A percentile compares a stretch with the other conserved stretches of the same genome.
Conservation (phyloP, 1,284 basidiomycete genomes). For the Coniferiporia weirii region DNA sequence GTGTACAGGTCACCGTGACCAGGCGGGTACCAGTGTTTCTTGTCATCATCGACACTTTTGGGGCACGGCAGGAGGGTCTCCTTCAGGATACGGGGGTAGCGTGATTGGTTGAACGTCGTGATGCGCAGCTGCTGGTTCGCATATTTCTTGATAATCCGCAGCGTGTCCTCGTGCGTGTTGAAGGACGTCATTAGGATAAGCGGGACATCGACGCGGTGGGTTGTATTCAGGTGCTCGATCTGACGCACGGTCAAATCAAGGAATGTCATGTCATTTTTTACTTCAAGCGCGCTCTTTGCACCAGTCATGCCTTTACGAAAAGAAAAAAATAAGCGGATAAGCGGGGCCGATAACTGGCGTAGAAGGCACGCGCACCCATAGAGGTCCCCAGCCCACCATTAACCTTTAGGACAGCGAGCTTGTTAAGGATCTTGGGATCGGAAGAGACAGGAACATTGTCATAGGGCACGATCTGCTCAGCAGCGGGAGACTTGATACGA, state of each 20-base stretch:
- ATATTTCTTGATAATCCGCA: constrained; percentile 99
- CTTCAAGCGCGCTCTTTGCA: constrained; percentile 86
- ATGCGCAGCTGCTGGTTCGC: constrained; percentile 96
- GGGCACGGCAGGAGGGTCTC: constrained; percentile 92
- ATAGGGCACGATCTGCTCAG: constrained; percentile 91
- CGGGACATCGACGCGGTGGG: constrained; percentile 76
- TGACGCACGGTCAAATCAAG: constrained; percentile 94
- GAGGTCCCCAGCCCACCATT: constrained; percentile 98
- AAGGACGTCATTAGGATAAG: constrained; percentile 99
- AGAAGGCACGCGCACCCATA: constrained; percentile 62
- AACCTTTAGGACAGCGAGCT: constrained; percentile 98
- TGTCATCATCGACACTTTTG: constrained; percentile 82
- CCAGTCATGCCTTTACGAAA: constrained; percentile 74
- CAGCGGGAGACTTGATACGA: constrained; percentile 90
- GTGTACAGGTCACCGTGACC: constrained; percentile 98
- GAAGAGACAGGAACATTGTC: constrained; percentile 58
- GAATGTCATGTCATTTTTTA: constrained; percentile 98
- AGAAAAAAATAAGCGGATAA: background rate
- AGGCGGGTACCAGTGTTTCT: constrained; percentile 97
- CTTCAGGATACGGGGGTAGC: constrained; percentile 96
- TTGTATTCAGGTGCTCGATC: constrained; percentile 85
- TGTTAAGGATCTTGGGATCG: constrained; percentile 74
- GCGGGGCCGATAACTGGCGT: background rate
- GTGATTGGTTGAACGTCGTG: constrained; percentile 95
- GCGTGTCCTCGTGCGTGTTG: constrained; percentile 97